Conservation (phyloP, 495 filamentous ascomycete species). For the Melanomma pulvis-pyrius region DNA sequence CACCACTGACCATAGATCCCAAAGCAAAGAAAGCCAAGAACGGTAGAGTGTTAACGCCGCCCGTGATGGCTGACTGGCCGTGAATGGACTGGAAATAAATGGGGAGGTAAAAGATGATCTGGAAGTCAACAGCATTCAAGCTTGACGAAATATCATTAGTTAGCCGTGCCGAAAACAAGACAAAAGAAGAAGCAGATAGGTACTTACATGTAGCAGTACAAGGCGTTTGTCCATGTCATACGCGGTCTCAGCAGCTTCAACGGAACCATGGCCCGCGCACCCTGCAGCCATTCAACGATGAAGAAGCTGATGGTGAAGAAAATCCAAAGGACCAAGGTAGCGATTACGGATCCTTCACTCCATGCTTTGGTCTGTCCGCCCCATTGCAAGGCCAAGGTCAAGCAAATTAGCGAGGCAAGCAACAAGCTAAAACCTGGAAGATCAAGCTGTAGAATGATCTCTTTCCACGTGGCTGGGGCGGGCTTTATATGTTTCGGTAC, state of each 20-base stretch:
- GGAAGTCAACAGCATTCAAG: not conserved
- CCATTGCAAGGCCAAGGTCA: constrained; percentile 35
- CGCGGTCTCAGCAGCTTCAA: not conserved
- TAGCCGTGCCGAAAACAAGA: not conserved
- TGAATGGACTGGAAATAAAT: constrained; percentile 26
- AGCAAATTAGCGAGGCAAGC: constrained; percentile 18
- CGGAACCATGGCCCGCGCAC: constrained; percentile 1
- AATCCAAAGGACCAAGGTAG: constrained; percentile 36
- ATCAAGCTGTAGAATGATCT: constrained; percentile 30
- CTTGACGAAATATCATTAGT: not conserved
- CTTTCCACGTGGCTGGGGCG: not conserved
- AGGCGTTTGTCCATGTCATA: not conserved
- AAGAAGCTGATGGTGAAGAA: constrained; percentile 9
- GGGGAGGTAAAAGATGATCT: constrained; percentile 12
- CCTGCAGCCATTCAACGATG: not conserved
- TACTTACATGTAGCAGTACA: constrained; percentile 15
- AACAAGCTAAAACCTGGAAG: constrained; percentile 8
- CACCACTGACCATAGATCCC: constrained; percentile 28
- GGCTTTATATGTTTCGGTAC: constrained; percentile 2
- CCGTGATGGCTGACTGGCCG: not conserved
- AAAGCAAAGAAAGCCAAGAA: constrained; percentile 23
- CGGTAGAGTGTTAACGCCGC: constrained; percentile 29
- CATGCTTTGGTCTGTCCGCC: constrained; percentile 72
- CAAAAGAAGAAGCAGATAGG: no score
- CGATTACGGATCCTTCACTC: constrained; percentile 66